Evolutionary conservation across 1,284 basidiomycete genomes (phyloP).

Genomic region (Microbotryum silenes-acaulis): DNA sequence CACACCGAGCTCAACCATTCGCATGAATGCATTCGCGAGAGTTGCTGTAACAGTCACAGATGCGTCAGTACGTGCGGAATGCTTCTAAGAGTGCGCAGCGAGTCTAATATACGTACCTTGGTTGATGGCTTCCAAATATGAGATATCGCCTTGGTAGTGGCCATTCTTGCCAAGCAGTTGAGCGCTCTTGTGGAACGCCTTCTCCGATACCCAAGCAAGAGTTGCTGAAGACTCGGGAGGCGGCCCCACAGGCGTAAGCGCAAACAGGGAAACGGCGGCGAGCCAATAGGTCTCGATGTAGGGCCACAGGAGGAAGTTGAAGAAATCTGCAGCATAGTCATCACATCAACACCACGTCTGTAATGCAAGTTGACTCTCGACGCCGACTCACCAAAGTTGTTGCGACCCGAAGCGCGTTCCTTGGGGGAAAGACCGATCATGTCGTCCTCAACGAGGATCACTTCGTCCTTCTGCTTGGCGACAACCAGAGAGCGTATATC

Average conservation of each 20-base stretch:
- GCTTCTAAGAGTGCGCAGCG: neutral
- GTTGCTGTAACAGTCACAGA: slow-evolving; percentile 13
- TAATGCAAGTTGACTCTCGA: slow-evolving; percentile 1
- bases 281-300: slow-evolving; percentile 40
- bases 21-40: slow-evolving; percentile 28
- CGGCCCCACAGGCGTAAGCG: slow-evolving; percentile 33
- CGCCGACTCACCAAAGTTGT: slow-evolving; percentile 36
- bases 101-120: slow-evolving; percentile 25
- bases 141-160: slow-evolving; percentile 39
- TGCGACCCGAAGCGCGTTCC: slow-evolving; percentile 38
- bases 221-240: slow-evolving; percentile 4
- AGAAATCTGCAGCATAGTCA: slow-evolving; percentile 14
- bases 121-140: slow-evolving; percentile 38
- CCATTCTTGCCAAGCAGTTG: slow-evolving; percentile 42
- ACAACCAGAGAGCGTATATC: neutral
- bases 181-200: slow-evolving; percentile 39
- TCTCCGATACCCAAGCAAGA: slow-evolving; percentile 39
- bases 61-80: too few species aligned
- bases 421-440: slow-evolving; percentile 29
- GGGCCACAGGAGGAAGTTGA: slow-evolving; percentile 30
- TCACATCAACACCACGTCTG: neutral
- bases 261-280: slow-evolving; percentile 39
- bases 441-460: slow-evolving; percentile 23
- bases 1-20: slow-evolving; percentile 27
- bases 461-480: slow-evolving; percentile 15